A percentile compares a stretch with the other conserved stretches of the same genome.
phyloP scores from a whole-genome alignment of 2,329 filamentous ascomycete genomes.

The Colletotrichum sp. region DNA sequence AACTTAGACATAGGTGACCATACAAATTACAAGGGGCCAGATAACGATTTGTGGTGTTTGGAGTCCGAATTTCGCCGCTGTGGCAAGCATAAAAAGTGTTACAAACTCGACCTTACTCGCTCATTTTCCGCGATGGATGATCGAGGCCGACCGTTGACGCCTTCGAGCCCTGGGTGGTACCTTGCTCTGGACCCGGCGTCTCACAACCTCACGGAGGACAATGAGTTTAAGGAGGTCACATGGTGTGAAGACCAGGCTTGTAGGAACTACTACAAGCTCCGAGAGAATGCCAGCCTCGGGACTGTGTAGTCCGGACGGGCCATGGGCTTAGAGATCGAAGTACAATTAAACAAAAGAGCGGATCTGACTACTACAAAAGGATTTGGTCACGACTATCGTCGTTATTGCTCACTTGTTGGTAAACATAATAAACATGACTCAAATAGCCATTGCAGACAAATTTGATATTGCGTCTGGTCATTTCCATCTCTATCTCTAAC shows the following conservation, averaged over 20 bases:
- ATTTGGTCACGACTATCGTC: background rate
- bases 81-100: background rate
- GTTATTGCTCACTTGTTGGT: background rate
- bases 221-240: background rate
- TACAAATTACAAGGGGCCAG: background rate
- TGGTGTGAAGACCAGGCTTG: background rate
- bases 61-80: background rate
- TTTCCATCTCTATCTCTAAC: background rate
- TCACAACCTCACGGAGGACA: background rate
- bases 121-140: background rate
- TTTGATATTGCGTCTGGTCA: background rate
- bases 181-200: background rate
- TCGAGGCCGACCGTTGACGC: background rate
- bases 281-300: background rate
- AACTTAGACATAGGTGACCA: rapidly evolving
- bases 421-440: background rate
- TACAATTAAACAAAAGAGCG: too few species aligned
- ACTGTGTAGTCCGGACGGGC: background rate
- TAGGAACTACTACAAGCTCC: background rate
- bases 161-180: background rate
- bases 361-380: background rate
- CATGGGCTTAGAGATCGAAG: background rate
- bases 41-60: too few species aligned
- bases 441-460: background rate
- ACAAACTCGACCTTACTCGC: rapidly evolving